Evolutionary conservation across 1,284 basidiomycete genomes (phyloP), one percentile per base, ranked within the genome.

Genomic region (Hemileia vastatrix): DNA sequence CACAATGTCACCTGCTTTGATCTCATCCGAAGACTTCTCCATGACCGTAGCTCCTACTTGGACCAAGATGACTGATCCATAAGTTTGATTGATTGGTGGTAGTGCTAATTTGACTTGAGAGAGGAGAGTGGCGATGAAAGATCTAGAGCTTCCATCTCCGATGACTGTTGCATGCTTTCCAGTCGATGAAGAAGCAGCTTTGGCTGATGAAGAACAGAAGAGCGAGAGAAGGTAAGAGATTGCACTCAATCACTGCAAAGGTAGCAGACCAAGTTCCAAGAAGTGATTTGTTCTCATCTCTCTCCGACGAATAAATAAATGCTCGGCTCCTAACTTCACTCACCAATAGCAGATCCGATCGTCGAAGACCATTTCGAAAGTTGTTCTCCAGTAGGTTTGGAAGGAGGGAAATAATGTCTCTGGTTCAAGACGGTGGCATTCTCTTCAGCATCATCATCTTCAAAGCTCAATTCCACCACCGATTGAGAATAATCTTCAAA

Each of bases 401-500:
- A 2, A 2, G 71, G 71, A 21, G 71, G 60, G 43, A 67, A 67
- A 32, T 51, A 55, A 57, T 72, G 71, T 1, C 44, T 32, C 51
- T 72, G 71, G 43, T 49, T 56, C 9, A 72, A 52, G 15, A 47
- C 33, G 0, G 70, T 71, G 13, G 63, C 54, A 23, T 24, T 19
- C 55, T 71, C 71, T 6, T 71, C 67, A 3, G 51, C 19, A 40
- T 71, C 70, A 45, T 70, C 70, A 23, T 70, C 70, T 18, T 65
- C 61, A 64, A 68, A 71, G 9, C 45, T 56, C 5, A 72, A 52
- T 6, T 58, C 55, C n/a, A 72, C 66, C 13, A 56, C 48, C 3
- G 71, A 70, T 40, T 66, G 67, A 4, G 68, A 71, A 31, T 68
- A 68, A 51, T 72, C 71, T 44, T 71, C 71, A 50, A 71, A 72